Evolutionary conservation across 2,329 filamentous ascomycete species (phyloP).

Genomic region (Leptographium radiaticola): DNA sequence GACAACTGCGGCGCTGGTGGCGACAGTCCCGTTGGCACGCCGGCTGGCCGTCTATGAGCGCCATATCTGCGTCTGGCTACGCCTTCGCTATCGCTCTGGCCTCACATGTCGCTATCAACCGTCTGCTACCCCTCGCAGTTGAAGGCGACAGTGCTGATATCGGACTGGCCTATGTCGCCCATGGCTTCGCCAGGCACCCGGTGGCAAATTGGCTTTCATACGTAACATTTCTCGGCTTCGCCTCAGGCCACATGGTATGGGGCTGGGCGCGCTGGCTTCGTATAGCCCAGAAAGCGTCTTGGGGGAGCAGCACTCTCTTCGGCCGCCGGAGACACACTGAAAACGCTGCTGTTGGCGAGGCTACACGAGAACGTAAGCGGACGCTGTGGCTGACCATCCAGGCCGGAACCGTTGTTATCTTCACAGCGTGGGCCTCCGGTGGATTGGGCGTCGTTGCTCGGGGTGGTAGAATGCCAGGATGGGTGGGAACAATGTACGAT

Average conservation of each 20-base stretch:
- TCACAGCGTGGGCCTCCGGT: constrained; percentile 67
- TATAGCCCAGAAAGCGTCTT: constrained; percentile 43
- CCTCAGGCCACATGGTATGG: constrained; percentile 69
- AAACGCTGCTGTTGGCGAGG: constrained; percentile 32
- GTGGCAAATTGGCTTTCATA: constrained; percentile 57
- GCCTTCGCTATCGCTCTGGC: constrained; percentile 49
- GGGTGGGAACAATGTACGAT: constrained; percentile 73
- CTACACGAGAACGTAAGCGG: constrained; percentile 28
- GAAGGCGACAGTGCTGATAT: constrained; percentile 82
- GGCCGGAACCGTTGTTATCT: constrained; percentile 41
- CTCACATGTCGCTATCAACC: constrained; percentile 64
- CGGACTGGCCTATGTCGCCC: constrained; percentile 68
- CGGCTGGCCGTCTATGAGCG: constrained; percentile 59
- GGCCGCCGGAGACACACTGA: constrained; percentile 17
- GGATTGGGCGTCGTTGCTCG: constrained; percentile 65
- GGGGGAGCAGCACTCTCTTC: constrained; percentile 24
- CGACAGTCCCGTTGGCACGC: constrained; percentile 3
- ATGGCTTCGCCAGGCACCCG: constrained; percentile 67
- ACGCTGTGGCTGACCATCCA: constrained; percentile 63
- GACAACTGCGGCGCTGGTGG: constrained; percentile 5
- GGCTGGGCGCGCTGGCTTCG: constrained; percentile 75
- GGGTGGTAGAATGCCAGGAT: constrained; percentile 57
- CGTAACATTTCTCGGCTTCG: constrained; percentile 49
- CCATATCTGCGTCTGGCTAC: constrained; percentile 63
- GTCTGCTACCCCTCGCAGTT: constrained; percentile 58